Conservation (phyloP, 2,329 filamentous ascomycete genomes). For the Basipetospora chlamydospora region DNA sequence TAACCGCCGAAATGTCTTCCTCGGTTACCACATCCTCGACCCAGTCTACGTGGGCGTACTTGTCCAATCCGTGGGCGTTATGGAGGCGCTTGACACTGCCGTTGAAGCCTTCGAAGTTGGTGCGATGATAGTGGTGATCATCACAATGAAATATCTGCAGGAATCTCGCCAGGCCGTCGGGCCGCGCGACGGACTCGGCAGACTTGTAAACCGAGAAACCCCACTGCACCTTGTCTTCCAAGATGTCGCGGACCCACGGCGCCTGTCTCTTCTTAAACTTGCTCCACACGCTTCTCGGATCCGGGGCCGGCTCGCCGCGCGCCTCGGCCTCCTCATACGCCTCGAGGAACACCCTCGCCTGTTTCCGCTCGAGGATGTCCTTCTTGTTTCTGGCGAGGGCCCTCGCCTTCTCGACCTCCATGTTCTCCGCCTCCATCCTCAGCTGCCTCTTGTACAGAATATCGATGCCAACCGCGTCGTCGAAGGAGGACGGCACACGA, state of each 20-base stretch:
- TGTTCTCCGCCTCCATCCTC: neutral
- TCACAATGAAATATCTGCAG: neutral
- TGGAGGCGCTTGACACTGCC: neutral
- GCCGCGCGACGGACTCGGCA: neutral
- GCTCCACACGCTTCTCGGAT: neutral
- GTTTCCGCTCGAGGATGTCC: neutral
- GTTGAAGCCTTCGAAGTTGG: neutral
- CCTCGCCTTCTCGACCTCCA: neutral
- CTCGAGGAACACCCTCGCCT: neutral
- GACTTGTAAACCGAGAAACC: neutral
- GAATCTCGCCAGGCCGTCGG: neutral
- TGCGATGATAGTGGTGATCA: neutral
- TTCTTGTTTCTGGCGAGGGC: neutral
- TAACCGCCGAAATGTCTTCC: neutral
- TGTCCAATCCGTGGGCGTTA: neutral
- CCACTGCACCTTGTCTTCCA: neutral
- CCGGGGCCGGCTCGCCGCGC: neutral
- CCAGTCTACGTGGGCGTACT: neutral
- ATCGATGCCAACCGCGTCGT: too few relatives aligned
- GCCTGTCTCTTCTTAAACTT: neutral
- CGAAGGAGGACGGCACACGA: too few relatives aligned
- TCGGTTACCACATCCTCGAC: neutral
- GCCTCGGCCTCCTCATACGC: constrained; percentile 1
- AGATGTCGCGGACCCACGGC: neutral
- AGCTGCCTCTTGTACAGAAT: neutral